Base-by-base conservation (phyloP, 2,329 filamentous ascomycete species). In the Sphaerulina vaccinii region DNA sequence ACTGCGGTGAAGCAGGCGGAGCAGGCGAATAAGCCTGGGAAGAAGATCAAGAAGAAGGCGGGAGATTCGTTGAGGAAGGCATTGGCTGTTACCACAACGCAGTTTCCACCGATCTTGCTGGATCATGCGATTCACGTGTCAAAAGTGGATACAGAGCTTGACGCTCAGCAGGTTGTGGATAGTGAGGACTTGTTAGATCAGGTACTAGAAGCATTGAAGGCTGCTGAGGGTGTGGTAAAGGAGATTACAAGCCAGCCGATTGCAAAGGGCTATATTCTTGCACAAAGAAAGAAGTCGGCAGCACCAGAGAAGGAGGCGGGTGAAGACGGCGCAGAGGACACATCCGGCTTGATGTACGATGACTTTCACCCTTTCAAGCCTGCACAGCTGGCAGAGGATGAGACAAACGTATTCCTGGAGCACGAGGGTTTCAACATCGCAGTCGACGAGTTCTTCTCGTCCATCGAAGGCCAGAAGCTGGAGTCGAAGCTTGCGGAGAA, bases 371-470 rank as follows among this genome's bases (percentile, higher is more conserved):
- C 93, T 0, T 97, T 97, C 69, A 76, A 86, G 33, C 93, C 93
- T 0, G 76, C 79, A 18, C 92, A 97, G 61, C 87, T 95, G 56
- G 82, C 85, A 56, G 76, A 80, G 5, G 83, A 90, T 50, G 74
- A 83, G 0, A 73, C 77, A 0, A 80, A 85, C 19, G 80, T 82
- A 2, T 82, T 95, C 13, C 66, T 97, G 10, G 82, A 88, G 48
- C 90, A 91, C 59, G 80, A 89, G 5, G 87, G 85, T 8, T 97
- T 95, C 75, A 96, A 96, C 70, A 87, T 87, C 65, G 93, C 90
- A 0, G 90, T 96, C 0, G 93, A 99, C 66, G 89, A 96, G 61
- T 99, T 96, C 74, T 97, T 95, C 70, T 97, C 93, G 0, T 97
- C 92, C 0, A 82, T 97, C 21, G 93, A 99, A 71, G 90, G 91